Percentiles rank a stretch among this genome's conserved stretches.
These are phyloP conservation scores for Vitis hybrid DNA, from an alignment of 177 flowering plant species.

Conservation along the genomic window DNA sequence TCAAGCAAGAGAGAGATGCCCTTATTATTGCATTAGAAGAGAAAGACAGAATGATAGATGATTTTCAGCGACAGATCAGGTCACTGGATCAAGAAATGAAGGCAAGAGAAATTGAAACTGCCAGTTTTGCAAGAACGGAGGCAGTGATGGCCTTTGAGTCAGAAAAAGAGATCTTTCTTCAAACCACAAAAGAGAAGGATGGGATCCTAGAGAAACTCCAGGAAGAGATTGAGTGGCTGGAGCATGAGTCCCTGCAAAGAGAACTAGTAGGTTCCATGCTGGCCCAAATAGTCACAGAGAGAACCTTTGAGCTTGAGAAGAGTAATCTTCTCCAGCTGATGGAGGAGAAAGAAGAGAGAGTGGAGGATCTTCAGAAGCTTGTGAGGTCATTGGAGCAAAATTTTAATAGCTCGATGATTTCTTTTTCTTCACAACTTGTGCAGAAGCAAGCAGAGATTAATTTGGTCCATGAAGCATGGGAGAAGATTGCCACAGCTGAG, in stretches of 20 bases:
- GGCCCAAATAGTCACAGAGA: constrained; percentile 25
- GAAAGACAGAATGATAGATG: constrained; percentile 30
- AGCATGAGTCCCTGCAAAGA: constrained; percentile 35
- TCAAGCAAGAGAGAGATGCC: constrained; percentile 39
- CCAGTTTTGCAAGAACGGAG: constrained; percentile 11
- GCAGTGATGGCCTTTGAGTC: constrained; percentile 12
- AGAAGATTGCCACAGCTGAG: constrained; percentile 31
- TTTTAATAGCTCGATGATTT: constrained; percentile 15
- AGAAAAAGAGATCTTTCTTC: constrained; percentile 13
- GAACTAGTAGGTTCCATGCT: constrained; percentile 24
- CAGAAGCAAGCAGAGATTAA: constrained; percentile 30
- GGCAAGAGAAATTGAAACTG: constrained; percentile 10
- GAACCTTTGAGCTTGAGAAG: constrained; percentile 21
- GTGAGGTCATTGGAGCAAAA: constrained; percentile 28
- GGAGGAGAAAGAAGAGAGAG: constrained; percentile 22
- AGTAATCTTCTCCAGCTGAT: constrained; percentile 17
- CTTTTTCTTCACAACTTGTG: constrained; percentile 28
- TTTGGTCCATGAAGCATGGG: constrained; percentile 34
- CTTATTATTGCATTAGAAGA: constrained; percentile 28
- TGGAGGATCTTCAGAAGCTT: constrained; percentile 23
- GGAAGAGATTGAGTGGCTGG: constrained; percentile 28
- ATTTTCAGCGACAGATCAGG: constrained; percentile 36
- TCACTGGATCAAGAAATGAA: constrained; percentile 22
- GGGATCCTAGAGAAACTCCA: constrained; percentile 19
- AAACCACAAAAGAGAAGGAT: constrained; percentile 17